phyloP scores from a whole-genome alignment of 768 basidiomycete genomes.

The Scleroderma bovista region DNA sequence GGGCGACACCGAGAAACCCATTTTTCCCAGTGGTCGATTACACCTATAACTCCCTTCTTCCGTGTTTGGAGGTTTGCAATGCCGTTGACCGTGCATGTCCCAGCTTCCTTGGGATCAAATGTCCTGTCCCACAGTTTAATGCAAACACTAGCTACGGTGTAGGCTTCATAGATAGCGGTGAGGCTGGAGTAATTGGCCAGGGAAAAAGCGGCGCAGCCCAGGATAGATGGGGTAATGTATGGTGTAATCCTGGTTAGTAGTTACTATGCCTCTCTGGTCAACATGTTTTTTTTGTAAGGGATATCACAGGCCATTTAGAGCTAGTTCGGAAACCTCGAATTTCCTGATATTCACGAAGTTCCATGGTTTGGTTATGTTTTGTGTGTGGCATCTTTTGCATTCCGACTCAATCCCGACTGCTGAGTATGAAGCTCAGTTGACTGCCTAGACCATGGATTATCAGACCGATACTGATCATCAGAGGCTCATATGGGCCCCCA shows the following conservation, averaged over 20 bases:
- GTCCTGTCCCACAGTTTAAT: slow-evolving; percentile 57
- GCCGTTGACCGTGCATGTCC: slow-evolving; percentile 75
- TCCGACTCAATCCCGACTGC: too few relatives aligned
- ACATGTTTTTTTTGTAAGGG: too few relatives aligned
- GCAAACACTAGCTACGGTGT: slow-evolving; percentile 69
- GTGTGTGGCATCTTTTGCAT: too few relatives aligned
- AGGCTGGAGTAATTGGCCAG: slow-evolving; percentile 38
- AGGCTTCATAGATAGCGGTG: slow-evolving; percentile 59
- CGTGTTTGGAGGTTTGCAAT: slow-evolving; percentile 77
- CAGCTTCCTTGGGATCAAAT: slow-evolving; percentile 60
- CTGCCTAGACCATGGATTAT: too few relatives aligned
- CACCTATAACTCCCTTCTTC: slow-evolving; percentile 59
- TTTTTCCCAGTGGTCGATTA: slow-evolving; percentile 40
- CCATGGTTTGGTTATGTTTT: too few relatives aligned
- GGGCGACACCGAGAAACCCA: slow-evolving; percentile 38
- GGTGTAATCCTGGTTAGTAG: slow-evolving; percentile 51
- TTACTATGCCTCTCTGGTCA: too few relatives aligned
- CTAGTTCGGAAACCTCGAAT: too few relatives aligned
- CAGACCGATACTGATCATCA: too few relatives aligned
- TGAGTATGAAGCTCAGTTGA: too few relatives aligned
- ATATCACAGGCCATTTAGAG: too few relatives aligned
- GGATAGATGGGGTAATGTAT: slow-evolving; percentile 71
- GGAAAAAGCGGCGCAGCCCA: slow-evolving; percentile 52
- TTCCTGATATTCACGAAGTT: too few relatives aligned
- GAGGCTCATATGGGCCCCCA: too few relatives aligned